Conservation (phyloP, 768 basidiomycete genomes). For the Lyophyllum decastes region DNA sequence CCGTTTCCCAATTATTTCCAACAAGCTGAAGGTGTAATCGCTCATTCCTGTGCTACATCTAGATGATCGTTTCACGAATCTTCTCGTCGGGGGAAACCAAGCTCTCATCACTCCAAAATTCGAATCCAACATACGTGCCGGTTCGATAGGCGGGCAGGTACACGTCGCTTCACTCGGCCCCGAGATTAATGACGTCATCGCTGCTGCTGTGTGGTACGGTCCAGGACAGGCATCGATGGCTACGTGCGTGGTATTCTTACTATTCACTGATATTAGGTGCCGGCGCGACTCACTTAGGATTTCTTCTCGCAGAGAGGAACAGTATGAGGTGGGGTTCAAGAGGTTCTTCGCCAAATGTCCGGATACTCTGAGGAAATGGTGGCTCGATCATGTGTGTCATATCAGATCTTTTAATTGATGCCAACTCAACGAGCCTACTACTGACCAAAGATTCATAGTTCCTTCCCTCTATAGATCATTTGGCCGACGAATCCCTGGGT, state of each 20-base stretch:
- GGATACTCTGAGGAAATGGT: slow-evolving; percentile 24
- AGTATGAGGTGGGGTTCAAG: slow-evolving; percentile 28
- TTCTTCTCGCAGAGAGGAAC: slow-evolving; percentile 20
- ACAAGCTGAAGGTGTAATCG: too few relatives aligned
- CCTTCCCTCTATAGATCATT: slow-evolving; percentile 16
- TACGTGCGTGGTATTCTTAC: slow-evolving; percentile 17
- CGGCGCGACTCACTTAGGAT: not conserved
- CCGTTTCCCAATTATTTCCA: not conserved
- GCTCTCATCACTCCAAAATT: slow-evolving; percentile 16
- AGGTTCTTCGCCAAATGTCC: slow-evolving; percentile 23
- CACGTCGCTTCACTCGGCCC: slow-evolving; percentile 26
- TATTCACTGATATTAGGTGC: not conserved
- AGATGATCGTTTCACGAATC: slow-evolving; percentile 20
- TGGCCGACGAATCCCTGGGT: slow-evolving; percentile 20
- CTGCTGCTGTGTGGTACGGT: slow-evolving; percentile 32
- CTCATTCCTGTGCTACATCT: too few relatives aligned
- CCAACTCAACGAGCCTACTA: not conserved
- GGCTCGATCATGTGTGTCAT: slow-evolving; percentile 25
- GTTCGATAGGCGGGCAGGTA: slow-evolving; percentile 27
- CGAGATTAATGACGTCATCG: slow-evolving; percentile 24
- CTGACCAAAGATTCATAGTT: slow-evolving; percentile 18
- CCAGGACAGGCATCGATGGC: slow-evolving; percentile 25
- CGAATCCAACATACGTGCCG: slow-evolving; percentile 20
- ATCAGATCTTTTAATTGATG: not conserved
- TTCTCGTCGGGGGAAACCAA: slow-evolving; percentile 19